phyloP scores from a whole-genome alignment of 208 protist genomes.

The Acanthamoeba healyi region DNA sequence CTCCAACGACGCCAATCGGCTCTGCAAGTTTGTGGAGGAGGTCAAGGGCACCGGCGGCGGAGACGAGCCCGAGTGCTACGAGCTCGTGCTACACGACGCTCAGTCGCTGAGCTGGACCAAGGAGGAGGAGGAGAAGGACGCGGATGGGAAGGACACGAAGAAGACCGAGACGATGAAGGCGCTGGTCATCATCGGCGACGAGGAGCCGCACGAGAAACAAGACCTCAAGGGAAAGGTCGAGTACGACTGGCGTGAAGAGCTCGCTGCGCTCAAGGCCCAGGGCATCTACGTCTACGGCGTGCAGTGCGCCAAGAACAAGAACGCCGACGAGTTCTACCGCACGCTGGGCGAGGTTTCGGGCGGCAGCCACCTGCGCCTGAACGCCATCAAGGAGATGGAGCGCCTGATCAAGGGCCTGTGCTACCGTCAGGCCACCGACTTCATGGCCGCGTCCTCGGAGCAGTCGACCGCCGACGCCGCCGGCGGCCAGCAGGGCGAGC shows the following conservation, averaged over 20 bases:
- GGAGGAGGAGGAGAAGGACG: neutral
- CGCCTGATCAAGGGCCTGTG: constrained; percentile 73
- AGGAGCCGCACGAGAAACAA: constrained; percentile 27
- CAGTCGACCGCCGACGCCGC: no score
- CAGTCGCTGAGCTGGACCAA: constrained; percentile 68
- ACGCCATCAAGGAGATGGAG: constrained; percentile 69
- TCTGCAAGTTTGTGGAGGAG: constrained; percentile 40
- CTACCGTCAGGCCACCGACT: constrained; percentile 72
- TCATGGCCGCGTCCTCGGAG: constrained; percentile 58
- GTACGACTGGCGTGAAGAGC: constrained; percentile 64
- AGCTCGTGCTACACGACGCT: constrained; percentile 62
- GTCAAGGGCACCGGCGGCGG: constrained; percentile 23
- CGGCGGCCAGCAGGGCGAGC: constrained; percentile 26
- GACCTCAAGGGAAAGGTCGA: neutral
- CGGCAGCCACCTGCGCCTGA: constrained; percentile 54
- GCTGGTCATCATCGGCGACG: constrained; percentile 72
- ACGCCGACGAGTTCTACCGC: constrained; percentile 55
- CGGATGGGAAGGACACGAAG: neutral
- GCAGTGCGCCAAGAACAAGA: constrained; percentile 5
- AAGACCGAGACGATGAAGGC: constrained; percentile 69
- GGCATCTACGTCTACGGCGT: constrained; percentile 75
- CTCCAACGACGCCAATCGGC: constrained; percentile 62
- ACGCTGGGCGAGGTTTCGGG: constrained; percentile 29
- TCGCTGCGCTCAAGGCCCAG: constrained; percentile 40
- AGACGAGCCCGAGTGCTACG: constrained; percentile 70